Evolutionary conservation across 768 basidiomycete genomes (phyloP).

Genomic region (Kwoniella sp.): DNA sequence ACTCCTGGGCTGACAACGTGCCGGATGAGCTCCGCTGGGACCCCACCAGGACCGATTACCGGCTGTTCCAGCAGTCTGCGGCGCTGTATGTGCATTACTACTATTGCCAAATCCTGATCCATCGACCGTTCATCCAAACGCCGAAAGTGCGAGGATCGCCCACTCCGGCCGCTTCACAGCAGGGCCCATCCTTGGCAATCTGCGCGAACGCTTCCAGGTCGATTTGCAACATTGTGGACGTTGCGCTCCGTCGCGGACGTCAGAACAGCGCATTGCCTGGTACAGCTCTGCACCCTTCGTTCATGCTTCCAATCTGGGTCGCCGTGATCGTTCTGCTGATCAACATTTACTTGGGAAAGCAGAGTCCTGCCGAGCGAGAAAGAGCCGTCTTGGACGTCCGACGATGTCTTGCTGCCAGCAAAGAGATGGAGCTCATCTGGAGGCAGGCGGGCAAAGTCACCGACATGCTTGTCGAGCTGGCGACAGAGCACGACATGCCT

Average conservation of each 20-base stretch:
- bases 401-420: conserved; percentile 58
- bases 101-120: conserved; percentile 61
- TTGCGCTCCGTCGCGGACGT: conserved; percentile 55
- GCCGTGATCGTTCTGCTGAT: conserved; percentile 61
- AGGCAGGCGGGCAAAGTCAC: conserved; percentile 46
- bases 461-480: conserved; percentile 31
- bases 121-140: conserved; percentile 71
- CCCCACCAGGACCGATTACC: conserved; percentile 54
- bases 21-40: conserved; percentile 63
- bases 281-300: conserved; percentile 49
- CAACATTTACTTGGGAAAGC: conserved; percentile 61
- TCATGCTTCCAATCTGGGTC: conserved; percentile 51
- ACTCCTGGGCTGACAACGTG: conserved; percentile 66
- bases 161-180: conserved; percentile 7
- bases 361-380: conserved; percentile 54
- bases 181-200: conserved; percentile 67
- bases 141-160: conserved; percentile 56
- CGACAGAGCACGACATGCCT: conserved; percentile 20
- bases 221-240: conserved; percentile 66
- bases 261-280: conserved; percentile 47
- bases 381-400: conserved; percentile 62
- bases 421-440: conserved; percentile 51
- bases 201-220: conserved; percentile 80
- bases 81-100: conserved; percentile 61
- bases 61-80: conserved; percentile 61